Base-by-base conservation (phyloP, 768 basidiomycete species). In the Mycena alexandri region DNA sequence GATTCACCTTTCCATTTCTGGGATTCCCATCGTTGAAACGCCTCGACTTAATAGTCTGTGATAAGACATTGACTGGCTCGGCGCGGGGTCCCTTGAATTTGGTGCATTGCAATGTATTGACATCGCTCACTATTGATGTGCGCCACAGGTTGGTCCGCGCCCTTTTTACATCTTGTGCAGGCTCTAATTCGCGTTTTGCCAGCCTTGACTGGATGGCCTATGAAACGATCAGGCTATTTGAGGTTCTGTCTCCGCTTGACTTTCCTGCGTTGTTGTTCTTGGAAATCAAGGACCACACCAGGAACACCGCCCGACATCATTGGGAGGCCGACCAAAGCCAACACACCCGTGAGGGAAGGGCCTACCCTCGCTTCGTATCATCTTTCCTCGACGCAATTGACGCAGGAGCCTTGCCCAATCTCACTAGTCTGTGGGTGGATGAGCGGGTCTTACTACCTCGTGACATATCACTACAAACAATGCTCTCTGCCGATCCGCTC, bases 391-490 rank as follows among this genome's bases (percentile, higher is more conserved):
- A 47, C 7, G 13, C 51, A 3, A 62, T 57, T 8, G 3, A 16
- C 64, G 65, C 48, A 46, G 73, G 41, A 50, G 56, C 61, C 2
- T 52, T 75, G 22, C 64, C 61, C 16, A 65, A 69, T 14, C 67
- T 75, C 9, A 46, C 47, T 10, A 43, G 60, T 47, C 68, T 75
- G 5, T 75, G 73, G 74, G 71, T 74, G 22, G 67, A 75, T 51
- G 61, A 72, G 48, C 50, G 52, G 14, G 58, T 65, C 22, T 58
- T 75, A 2, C 11, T 51, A 3, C 58, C 38, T 22, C 25, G 17
- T 2, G 3, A 16, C 25, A 1, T 14, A 1, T 50, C 67, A 22
- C 22, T 55, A 3, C 54, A 41, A 47, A n/a, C n/a, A n/a, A n/a
- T 24, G 58, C 24, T 8, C 58, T 14, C 38, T 42, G 25, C 48